A percentile compares a stretch with the other conserved stretches of the same genome.
Conservation (phyloP, 2,329 filamentous ascomycete species). For the Coniochaeta sp. region DNA sequence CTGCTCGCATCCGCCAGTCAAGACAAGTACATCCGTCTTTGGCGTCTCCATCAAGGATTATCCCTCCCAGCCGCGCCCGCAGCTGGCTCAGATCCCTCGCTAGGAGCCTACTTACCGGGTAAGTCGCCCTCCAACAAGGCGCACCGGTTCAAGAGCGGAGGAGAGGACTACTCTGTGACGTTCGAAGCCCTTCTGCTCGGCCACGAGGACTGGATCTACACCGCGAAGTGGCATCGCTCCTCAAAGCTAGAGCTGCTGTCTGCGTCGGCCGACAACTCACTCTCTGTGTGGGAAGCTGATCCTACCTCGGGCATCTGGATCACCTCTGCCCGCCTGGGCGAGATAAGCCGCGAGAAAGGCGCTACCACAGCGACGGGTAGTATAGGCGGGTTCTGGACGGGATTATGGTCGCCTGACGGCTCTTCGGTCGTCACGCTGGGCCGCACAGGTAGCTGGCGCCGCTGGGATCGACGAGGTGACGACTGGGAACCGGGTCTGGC, state of each 20-base stretch:
- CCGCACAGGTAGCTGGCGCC: constrained; percentile 86
- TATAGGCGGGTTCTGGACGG: constrained; percentile 93
- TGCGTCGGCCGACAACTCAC: constrained; percentile 88
- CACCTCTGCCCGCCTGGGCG: constrained; percentile 75
- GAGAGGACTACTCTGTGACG: constrained; percentile 67
- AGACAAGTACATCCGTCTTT: constrained; percentile 93
- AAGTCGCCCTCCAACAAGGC: constrained; percentile 84
- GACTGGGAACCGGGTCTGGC: constrained; percentile 76
- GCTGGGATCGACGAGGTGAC: constrained; percentile 59
- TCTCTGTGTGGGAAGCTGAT: constrained; percentile 89
- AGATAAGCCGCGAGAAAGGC: constrained; percentile 91
- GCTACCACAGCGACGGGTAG: constrained; percentile 95
- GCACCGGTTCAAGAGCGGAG: constrained; percentile 59
- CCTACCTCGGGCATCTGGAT: constrained; percentile 82
- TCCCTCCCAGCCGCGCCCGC: constrained; percentile 51
- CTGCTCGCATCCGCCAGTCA: constrained; percentile 90
- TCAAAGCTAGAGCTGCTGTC: constrained; percentile 67
- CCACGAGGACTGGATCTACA: constrained; percentile 98
- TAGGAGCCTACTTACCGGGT: constrained; percentile 53
- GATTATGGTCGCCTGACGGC: constrained; percentile 80
- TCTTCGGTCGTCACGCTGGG: constrained; percentile 72
- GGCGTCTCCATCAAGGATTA: constrained; percentile 71
- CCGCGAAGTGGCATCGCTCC: constrained; percentile 61
- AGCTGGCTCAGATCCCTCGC: constrained; percentile 43
- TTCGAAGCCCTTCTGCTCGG: constrained; percentile 92